Base-by-base conservation (phyloP, 2,329 filamentous ascomycete genomes). In the Aureobasidium melanogenum region DNA sequence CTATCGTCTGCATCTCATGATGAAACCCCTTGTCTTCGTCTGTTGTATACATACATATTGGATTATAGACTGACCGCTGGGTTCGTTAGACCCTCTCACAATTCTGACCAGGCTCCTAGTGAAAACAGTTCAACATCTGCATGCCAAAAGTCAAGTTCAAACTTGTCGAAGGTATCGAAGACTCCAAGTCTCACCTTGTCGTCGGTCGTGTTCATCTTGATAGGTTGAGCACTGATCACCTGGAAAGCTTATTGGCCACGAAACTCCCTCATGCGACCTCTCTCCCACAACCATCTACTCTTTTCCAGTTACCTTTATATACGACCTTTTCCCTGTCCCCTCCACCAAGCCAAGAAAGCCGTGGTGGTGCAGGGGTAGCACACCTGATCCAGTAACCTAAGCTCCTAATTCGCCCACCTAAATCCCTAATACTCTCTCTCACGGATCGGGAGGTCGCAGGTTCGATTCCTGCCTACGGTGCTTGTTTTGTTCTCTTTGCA, bases 301-400 rank as follows among this genome's bases (percentile, higher is more conserved):
- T 17, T 19, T 24, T 22, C 10, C 32, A 34, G 24, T 15, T 36
- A 51, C 48, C 48, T 17, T 38, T 26, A 51, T 51, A 51, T 51
- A 36, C 30, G 12, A 38, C 6, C 7, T 24, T 22, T n/a, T 24
- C 8, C 17, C 30, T 17, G 32, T 32, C 32, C n/a, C 32, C 14
- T 38, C 10, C 14, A 51, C 24, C 32, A 36, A 51, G 32, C 28
- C 17, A 50, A 34, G 12, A 24, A 32, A 51, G 48, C 48, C 48
- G 48, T 51, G 48, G 48, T 51, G 30, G 48, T 51, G 48, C 30
- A 51, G 48, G 15, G 47, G 47, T 51, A 51, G 28, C 47, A 51
- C 47, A 26, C 48, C 32, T 32, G 48, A 47, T 47, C 44, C 44
- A 15, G 44, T 47, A 47, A n/a, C 44, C 24, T 46, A 32, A 19